phyloP scores from a whole-genome alignment of 2,329 filamentous ascomycete species.

The Pyrenophora teres region DNA sequence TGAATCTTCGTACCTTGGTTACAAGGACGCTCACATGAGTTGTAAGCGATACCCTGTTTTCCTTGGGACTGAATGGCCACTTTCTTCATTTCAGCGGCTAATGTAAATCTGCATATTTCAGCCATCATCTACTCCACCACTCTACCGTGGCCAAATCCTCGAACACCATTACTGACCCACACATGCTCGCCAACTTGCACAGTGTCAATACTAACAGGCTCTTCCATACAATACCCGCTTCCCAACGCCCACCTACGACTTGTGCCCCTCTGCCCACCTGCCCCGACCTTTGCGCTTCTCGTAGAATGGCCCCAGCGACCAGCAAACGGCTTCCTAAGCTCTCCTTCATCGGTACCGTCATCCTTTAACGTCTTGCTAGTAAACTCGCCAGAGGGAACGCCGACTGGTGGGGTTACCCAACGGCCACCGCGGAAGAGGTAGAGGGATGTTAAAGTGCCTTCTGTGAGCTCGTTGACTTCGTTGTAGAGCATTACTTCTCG shows the following conservation, averaged over 20 bases:
- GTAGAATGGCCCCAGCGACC: slow-evolving; percentile 48
- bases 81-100: too few relatives aligned
- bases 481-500: slow-evolving; percentile 80
- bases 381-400: slow-evolving; percentile 39
- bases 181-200: slow-evolving; percentile 75
- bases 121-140: too few relatives aligned
- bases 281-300: slow-evolving; percentile 56
- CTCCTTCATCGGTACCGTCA: slow-evolving; percentile 38
- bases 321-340: slow-evolving; percentile 42
- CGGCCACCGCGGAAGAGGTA: slow-evolving; percentile 74
- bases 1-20: too few relatives aligned
- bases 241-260: slow-evolving; percentile 83
- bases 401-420: slow-evolving; percentile 78
- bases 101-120: too few relatives aligned
- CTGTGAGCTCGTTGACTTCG: slow-evolving; percentile 70
- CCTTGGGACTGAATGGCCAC: too few relatives aligned
- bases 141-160: slow-evolving; percentile 65
- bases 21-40: too few relatives aligned
- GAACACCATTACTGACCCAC: slow-evolving; percentile 87
- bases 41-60: too few relatives aligned
- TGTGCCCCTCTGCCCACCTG: slow-evolving; percentile 82
- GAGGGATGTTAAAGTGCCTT: slow-evolving; percentile 80
- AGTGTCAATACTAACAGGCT: slow-evolving; percentile 62
- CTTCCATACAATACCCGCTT: slow-evolving; percentile 68
- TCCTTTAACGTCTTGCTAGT: slow-evolving; percentile 21